Conservation (phyloP, 805 yeast genomes). For the Lipomyces japonicus region DNA sequence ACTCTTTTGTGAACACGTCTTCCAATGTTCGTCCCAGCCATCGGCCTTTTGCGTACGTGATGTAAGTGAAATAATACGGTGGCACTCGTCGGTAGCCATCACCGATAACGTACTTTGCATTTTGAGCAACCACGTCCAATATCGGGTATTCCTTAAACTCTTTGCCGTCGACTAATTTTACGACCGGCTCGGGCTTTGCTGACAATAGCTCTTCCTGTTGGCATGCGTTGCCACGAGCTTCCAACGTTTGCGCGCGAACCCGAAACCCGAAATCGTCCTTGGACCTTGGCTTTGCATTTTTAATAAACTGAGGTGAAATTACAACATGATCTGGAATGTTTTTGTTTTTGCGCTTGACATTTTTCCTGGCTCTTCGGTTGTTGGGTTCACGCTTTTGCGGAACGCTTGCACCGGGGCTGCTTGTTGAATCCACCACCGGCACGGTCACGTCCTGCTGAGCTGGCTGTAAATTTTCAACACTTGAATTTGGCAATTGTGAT, state of each 20-base stretch:
- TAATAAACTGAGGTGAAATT: background rate
- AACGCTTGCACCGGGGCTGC: too few relatives aligned
- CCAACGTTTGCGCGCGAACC: slow-evolving; percentile 7
- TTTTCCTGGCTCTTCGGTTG: background rate
- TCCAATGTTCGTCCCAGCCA: slow-evolving; percentile 83
- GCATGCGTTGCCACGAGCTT: background rate
- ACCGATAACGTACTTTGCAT: slow-evolving; percentile 38
- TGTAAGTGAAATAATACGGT: slow-evolving; percentile 85
- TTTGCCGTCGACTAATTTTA: background rate
- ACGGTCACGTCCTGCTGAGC: too few relatives aligned
- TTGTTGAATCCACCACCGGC: too few relatives aligned
- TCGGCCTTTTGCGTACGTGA: slow-evolving; percentile 84
- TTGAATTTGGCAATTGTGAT: too few relatives aligned
- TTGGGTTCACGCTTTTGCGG: background rate
- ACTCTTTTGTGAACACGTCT: slow-evolving; percentile 80
- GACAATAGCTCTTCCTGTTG: background rate
- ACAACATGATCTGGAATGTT: background rate
- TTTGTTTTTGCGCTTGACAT: background rate
- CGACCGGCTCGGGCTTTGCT: background rate
- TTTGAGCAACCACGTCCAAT: slow-evolving; percentile 35
- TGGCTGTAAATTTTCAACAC: too few relatives aligned
- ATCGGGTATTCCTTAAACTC: slow-evolving; percentile 28
- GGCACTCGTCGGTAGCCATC: slow-evolving; percentile 57
- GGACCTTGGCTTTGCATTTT: background rate
- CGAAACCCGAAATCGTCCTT: slow-evolving; percentile 8